Evolutionary conservation across 2,329 filamentous ascomycete genomes (phyloP).

Genomic region (Paraphaeosphaeria sporulosa): DNA sequence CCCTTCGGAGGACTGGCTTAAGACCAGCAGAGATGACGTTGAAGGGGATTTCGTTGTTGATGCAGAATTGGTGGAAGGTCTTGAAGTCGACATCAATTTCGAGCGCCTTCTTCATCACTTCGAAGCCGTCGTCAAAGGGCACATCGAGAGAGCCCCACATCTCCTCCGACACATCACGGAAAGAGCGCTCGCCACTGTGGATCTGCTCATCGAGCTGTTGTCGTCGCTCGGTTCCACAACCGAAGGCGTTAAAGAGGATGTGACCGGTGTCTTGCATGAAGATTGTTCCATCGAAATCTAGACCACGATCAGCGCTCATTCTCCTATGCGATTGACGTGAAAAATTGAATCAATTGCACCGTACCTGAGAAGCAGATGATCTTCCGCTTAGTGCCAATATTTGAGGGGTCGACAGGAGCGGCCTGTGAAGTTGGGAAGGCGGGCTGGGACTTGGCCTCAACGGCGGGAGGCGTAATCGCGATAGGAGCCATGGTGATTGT

Average conservation of each 20-base stretch:
- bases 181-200: conserved; percentile 69
- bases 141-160: conserved; percentile 74
- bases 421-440: conserved; percentile 26
- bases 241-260: conserved; percentile 71
- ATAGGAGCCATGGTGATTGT: conserved; percentile 37
- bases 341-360: conserved; percentile 19
- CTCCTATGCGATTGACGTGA: neutral
- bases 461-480: conserved; percentile 36
- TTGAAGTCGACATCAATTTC: conserved; percentile 71
- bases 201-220: conserved; percentile 69
- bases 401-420: conserved; percentile 26
- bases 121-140: conserved; percentile 72
- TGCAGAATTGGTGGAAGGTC: conserved; percentile 70
- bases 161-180: conserved; percentile 74
- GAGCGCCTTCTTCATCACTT: conserved; percentile 67
- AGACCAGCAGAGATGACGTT: conserved; percentile 74
- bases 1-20: conserved; percentile 68
- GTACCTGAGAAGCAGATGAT: conserved; percentile 67
- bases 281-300: conserved; percentile 76
- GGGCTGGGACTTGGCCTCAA: conserved; percentile 30
- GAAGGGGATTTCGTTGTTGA: conserved; percentile 69
- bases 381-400: conserved; percentile 59
- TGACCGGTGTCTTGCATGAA: conserved; percentile 73
- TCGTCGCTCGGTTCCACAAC: conserved; percentile 66
- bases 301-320: neutral